Percentiles rank a stretch among this genome's conserved stretches.
These are phyloP conservation scores for Solanum etuberosum DNA, from an alignment of 257 asterid genomes.

Conservation along the genomic window DNA sequence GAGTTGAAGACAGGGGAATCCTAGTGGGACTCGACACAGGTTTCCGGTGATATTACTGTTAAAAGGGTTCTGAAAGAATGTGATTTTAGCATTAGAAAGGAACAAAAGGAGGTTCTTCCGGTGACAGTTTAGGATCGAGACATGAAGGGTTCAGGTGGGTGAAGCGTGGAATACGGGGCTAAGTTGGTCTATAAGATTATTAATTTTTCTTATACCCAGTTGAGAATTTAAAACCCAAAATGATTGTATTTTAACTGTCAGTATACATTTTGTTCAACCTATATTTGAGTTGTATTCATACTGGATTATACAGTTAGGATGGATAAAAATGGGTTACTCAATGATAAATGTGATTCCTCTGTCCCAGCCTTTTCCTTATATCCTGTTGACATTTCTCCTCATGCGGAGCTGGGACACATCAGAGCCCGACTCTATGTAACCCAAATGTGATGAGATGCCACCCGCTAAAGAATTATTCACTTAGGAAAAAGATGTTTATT, in stretches of 20 bases:
- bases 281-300: not conserved
- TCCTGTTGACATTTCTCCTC: not conserved
- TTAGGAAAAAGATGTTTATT: not conserved
- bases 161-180: not conserved
- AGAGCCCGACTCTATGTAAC: not conserved
- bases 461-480: not conserved
- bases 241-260: not conserved
- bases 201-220: not conserved
- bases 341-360: not conserved
- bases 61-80: not conserved
- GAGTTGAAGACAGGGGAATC: not conserved
- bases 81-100: not conserved
- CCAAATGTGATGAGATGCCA: not conserved
- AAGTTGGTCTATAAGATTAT: not conserved
- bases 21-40: not conserved
- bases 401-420: not conserved
- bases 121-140: not conserved
- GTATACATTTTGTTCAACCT: not conserved
- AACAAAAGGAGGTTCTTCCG: not conserved
- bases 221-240: not conserved
- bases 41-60: not conserved
- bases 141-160: not conserved
- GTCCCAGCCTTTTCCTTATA: not conserved
- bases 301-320: not conserved
- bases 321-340: not conserved